Evolutionary conservation across 768 basidiomycete species (phyloP).

Genomic region (Phylloporus sp.): DNA sequence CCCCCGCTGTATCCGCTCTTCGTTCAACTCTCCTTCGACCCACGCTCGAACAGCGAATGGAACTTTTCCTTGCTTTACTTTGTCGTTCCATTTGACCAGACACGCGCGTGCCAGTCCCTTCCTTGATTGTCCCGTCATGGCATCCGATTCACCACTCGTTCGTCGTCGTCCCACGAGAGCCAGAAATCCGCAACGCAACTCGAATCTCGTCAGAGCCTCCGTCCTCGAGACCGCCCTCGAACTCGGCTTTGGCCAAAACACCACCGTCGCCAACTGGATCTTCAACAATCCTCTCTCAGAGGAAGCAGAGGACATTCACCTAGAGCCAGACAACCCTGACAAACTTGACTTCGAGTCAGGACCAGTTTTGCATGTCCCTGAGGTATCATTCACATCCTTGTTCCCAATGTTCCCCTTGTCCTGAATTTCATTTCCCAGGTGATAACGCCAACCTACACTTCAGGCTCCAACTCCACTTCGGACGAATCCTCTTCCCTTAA

Average conservation of each 20-base stretch:
- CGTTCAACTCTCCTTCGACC: constrained; percentile 1
- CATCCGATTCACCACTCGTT: constrained; percentile 14
- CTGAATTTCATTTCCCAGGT: constrained; percentile 16
- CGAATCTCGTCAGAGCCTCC: constrained; percentile 60
- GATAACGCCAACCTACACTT: constrained; percentile 34
- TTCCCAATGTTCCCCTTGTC: constrained; percentile 4
- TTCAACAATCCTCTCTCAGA: constrained; percentile 57
- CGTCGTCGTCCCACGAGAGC: constrained; percentile 28
- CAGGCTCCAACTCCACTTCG: constrained; percentile 38
- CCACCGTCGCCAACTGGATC: constrained; percentile 65
- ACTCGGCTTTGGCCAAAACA: constrained; percentile 56
- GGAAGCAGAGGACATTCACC: constrained; percentile 45
- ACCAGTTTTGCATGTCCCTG: constrained; percentile 17
- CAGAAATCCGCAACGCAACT: constrained; percentile 38
- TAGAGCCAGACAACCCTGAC: not conserved
- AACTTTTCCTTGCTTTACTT: constrained; percentile 9
- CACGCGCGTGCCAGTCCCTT: constrained; percentile 1
- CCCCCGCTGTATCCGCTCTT: constrained; percentile 7
- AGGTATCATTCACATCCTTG: constrained; percentile 24
- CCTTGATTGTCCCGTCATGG: constrained; percentile 15
- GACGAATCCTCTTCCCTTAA: constrained; percentile 38
- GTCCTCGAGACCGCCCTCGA: constrained; percentile 70
- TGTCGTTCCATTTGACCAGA: constrained; percentile 15
- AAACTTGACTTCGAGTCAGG: constrained; percentile 3
- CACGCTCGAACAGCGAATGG: constrained; percentile 21